These are phyloP conservation scores for Stachybotrys chartarum DNA, from an alignment of 2,329 filamentous ascomycete genomes.

Conservation along the genomic window DNA sequence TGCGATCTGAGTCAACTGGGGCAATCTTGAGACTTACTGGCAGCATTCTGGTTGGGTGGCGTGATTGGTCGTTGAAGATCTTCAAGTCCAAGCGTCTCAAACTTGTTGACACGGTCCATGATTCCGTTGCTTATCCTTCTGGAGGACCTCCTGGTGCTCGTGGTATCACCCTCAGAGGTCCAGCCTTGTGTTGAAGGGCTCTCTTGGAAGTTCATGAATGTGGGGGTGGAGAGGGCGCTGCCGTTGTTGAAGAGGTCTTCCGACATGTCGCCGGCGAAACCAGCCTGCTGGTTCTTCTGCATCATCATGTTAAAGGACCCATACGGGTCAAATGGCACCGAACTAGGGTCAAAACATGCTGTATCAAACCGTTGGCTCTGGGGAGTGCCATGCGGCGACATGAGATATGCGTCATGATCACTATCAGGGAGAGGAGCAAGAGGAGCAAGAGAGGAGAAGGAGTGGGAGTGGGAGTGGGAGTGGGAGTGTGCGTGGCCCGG, in stretches of 20 bases:
- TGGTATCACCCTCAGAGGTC: conserved; percentile 42
- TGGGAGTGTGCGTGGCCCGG: conserved; percentile 48
- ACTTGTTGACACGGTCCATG: conserved; percentile 52
- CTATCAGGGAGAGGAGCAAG: conserved; percentile 22
- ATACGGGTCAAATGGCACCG: conserved; percentile 41
- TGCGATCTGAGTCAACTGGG: conserved; percentile 1
- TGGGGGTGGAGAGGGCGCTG: conserved; percentile 40
- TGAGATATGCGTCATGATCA: conserved; percentile 47
- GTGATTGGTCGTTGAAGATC: conserved; percentile 48
- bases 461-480: conserved; percentile 3
- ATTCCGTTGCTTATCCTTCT: conserved; percentile 53
- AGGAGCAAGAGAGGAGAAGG: conserved; percentile 3
- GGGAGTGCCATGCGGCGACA: conserved; percentile 49
- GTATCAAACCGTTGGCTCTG: conserved; percentile 46
- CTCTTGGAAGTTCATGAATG: conserved; percentile 43
- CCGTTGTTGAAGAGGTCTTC: conserved; percentile 36
- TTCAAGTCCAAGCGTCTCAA: conserved; percentile 44
- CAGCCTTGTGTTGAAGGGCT: conserved; percentile 38
- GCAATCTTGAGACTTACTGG: conserved; percentile 38
- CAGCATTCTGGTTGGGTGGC: conserved; percentile 52
- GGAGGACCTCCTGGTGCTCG: conserved; percentile 32
- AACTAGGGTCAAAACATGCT: conserved; percentile 35
- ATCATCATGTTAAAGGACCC: conserved; percentile 34
- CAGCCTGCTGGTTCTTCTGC: conserved; percentile 39
- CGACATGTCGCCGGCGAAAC: conserved; percentile 32